Conservation (phyloP, 75 land plant species). For the Isoetes taiwanensis region DNA sequence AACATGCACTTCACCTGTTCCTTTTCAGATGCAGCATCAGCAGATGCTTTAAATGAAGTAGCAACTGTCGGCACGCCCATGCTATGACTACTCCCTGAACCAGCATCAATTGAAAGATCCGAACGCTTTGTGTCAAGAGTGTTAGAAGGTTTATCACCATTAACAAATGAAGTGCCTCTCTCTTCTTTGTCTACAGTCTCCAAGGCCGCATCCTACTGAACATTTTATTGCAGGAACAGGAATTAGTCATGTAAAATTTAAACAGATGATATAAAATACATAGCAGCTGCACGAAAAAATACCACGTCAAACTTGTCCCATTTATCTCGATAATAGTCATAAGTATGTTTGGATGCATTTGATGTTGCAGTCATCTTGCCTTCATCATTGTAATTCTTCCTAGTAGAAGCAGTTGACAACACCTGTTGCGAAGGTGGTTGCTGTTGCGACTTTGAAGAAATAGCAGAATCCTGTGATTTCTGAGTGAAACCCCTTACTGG, state of each 20-base stretch:
- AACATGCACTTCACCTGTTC: constrained; percentile 43
- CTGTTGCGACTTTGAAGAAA: too few relatives aligned
- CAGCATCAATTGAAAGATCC: too few relatives aligned
- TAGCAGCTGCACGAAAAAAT: background rate
- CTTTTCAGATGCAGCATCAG: constrained; percentile 81
- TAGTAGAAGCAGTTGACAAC: too few relatives aligned
- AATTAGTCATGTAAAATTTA: constrained; percentile 9
- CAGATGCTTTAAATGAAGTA: too few relatives aligned
- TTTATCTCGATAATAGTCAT: constrained; percentile 28
- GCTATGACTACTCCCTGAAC: too few relatives aligned
- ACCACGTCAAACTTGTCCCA: constrained; percentile 50
- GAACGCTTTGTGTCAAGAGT: too few relatives aligned
- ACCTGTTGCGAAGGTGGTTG: too few relatives aligned
- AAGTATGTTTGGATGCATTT: constrained; percentile 26
- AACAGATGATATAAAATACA: background rate
- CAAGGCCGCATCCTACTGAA: constrained; percentile 34
- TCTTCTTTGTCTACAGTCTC: constrained; percentile 18
- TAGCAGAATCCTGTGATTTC: too few relatives aligned
- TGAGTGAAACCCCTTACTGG: constrained; percentile 18
- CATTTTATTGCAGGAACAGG: background rate
- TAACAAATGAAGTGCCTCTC: too few relatives aligned
- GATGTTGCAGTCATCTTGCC: constrained; percentile 3
- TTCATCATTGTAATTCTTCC: constrained; percentile 3
- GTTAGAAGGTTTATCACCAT: too few relatives aligned
- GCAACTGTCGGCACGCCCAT: too few relatives aligned